Evolutionary conservation across 208 protist genomes (phyloP).

Genomic region (Crithidia thermophila): DNA sequence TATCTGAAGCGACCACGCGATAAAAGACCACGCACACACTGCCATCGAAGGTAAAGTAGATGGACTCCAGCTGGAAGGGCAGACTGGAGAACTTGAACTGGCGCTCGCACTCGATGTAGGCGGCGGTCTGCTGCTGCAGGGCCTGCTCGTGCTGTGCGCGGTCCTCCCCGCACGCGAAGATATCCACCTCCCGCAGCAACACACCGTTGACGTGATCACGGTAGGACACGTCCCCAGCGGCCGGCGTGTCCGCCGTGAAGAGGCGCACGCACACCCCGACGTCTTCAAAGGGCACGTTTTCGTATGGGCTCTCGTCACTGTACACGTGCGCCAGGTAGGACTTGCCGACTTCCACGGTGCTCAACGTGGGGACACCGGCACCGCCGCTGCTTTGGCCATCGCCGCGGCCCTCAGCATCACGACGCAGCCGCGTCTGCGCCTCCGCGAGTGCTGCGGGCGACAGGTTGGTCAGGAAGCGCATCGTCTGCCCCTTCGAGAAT

Average conservation of each 20-base stretch:
- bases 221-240: conserved; percentile 15
- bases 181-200: conserved; percentile 52
- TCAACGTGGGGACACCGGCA: background rate
- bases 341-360: conserved; percentile 28
- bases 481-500: conserved; percentile 48
- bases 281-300: conserved; percentile 48
- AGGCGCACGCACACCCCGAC: conserved; percentile 52
- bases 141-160: conserved; percentile 28
- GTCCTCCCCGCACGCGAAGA: conserved; percentile 26
- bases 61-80: conserved; percentile 56
- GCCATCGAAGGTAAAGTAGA: conserved; percentile 66
- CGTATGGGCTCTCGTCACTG: conserved; percentile 43
- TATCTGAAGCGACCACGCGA: conserved; percentile 28
- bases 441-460: background rate
- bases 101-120: conserved; percentile 52
- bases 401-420: background rate
- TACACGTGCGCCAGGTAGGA: conserved; percentile 53
- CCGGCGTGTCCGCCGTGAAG: background rate
- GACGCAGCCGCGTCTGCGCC: background rate
- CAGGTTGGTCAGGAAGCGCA: conserved; percentile 46
- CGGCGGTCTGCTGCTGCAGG: conserved; percentile 25
- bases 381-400: background rate
- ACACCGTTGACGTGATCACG: conserved; percentile 37
- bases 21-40: conserved; percentile 67
- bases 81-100: conserved; percentile 69